Evolutionary conservation across 345 rosid species (phyloP), one percentile per base, ranked within the genome.

Genomic region (Brassica juncea): DNA sequence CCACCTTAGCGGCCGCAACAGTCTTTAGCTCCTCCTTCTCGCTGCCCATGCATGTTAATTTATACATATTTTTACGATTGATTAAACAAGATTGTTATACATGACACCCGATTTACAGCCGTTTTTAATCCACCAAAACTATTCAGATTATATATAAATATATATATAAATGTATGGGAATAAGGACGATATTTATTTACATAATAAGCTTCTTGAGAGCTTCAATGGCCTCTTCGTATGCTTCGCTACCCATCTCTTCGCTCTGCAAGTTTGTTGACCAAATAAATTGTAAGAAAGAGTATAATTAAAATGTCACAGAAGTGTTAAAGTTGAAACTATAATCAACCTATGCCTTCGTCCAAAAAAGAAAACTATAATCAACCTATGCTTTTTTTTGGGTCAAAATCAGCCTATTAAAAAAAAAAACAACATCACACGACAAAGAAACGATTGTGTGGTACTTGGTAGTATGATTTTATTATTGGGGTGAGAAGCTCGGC

Each of bases 171-270:
- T 39, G 60, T 58, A 47, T 68, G 67, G 14, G 44, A 73, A 11
- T 60, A 30, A 15, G 31, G 31, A 74, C 9, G 66, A 60, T 67
- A 21, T 44, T 30, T 23, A 61, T 61, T 39, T 78, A 92, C 99
- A 83, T 83, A 80, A 94, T 88, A 77, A 94, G 93, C 76, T 90
- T 92, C 89, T 92, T 89, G 78, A 94, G 98, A 79, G 87, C 89
- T 85, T 88, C 92, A 69, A 92, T 87, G 84, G 98, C 97, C 77
- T 94, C 89, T 55, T 92, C 85, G 75, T 94, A 94, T 44, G 94
- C 73, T 71, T 92, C 86, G 21, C 70, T 84, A 42, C 87, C 94
- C 98, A 94, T 94, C 44, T 88, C 90, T 85, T 89, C 87, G 73
- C 86, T 87, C 98, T 94, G 87, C 72, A 65, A 57, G 62, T 75